Percentiles rank a stretch among this genome's conserved stretches.
Evolutionary conservation across 139 green algal genomes (phyloP).

Genomic region (Spirogloea muscicola): DNA sequence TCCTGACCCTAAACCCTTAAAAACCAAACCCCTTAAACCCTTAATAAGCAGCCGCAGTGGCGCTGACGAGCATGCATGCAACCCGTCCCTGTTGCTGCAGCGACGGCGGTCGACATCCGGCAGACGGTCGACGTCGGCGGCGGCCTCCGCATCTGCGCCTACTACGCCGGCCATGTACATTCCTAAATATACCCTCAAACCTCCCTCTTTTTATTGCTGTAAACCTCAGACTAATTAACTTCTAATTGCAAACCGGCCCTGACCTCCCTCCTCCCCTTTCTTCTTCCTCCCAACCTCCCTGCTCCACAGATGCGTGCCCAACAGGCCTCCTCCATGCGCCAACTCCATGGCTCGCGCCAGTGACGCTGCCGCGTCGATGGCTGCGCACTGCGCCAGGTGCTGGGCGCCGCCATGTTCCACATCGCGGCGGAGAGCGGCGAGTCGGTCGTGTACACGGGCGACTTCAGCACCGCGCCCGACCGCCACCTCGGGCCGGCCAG

Average conservation of each 20-base stretch:
- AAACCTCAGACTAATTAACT: no score
- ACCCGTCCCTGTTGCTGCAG: slow-evolving; percentile 14
- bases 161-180: slow-evolving; percentile 58
- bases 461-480: slow-evolving; percentile 69
- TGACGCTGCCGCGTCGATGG: no score
- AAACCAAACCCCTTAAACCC: no score
- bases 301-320: no score
- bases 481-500: slow-evolving; percentile 61
- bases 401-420: slow-evolving; percentile 67
- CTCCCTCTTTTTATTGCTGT: no score
- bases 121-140: slow-evolving; percentile 29
- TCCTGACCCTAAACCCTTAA: no score
- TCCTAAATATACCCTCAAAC: no score
- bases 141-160: slow-evolving; percentile 51
- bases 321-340: no score
- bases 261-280: no score
- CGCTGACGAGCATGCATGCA: slow-evolving; percentile 4
- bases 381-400: slow-evolving; percentile 53
- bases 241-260: no score
- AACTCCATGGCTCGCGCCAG: slow-evolving; percentile 44
- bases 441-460: slow-evolving; percentile 55
- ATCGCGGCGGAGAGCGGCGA: slow-evolving; percentile 32
- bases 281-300: no score
- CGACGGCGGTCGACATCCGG: slow-evolving; percentile 31
- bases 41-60: slow-evolving; percentile 27